These are phyloP conservation scores for Capsicum chinense DNA, from an alignment of 257 asterid species.

Conservation along the genomic window DNA sequence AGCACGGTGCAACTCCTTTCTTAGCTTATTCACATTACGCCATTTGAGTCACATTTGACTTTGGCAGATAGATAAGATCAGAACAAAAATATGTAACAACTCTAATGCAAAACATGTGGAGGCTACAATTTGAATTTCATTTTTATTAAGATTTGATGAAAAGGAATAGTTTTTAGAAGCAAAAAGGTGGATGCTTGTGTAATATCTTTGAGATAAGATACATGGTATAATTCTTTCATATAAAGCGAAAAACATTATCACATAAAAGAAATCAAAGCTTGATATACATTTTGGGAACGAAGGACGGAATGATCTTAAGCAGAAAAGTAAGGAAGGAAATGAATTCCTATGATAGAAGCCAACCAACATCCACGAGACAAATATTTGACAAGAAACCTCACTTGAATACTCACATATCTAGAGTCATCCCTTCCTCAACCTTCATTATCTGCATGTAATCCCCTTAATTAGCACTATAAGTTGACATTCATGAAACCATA, in stretches of 20 bases:
- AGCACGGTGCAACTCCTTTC: background rate
- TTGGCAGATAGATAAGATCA: background rate
- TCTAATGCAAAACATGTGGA: background rate
- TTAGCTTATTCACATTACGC: background rate
- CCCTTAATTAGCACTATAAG: constrained; percentile 19
- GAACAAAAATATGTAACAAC: background rate
- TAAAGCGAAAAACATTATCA: background rate
- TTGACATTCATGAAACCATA: constrained; percentile 10
- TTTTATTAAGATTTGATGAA: background rate
- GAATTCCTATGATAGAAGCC: background rate
- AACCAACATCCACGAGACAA: background rate
- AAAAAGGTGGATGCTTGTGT: background rate
- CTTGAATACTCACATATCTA: constrained; percentile 74
- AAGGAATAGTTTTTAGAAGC: background rate
- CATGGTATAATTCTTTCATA: background rate
- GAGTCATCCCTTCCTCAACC: constrained; percentile 94
- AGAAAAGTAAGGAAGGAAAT: background rate
- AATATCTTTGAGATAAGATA: background rate
- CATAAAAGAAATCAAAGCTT: background rate
- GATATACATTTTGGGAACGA: background rate
- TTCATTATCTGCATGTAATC: constrained; percentile 67
- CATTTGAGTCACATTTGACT: background rate
- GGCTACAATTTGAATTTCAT: constrained; percentile 1
- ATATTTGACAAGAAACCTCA: constrained; percentile 13
- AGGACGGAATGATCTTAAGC: background rate